Evolutionary conservation across 352 stramenopile species (phyloP).

Genomic region (Phytophthora megakarya): DNA sequence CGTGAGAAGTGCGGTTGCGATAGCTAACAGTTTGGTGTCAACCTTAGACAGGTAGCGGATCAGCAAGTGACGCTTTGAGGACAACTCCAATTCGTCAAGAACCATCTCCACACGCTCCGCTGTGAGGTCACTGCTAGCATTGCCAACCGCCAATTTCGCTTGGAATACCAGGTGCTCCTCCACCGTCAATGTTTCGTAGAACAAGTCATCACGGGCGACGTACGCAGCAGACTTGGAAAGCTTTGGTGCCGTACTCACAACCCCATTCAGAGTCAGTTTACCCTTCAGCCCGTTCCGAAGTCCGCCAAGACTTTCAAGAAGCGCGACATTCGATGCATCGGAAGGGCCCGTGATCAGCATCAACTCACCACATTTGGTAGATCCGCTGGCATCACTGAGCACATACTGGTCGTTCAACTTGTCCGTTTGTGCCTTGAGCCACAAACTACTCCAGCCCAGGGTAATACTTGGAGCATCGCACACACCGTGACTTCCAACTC

Average conservation of each 20-base stretch:
- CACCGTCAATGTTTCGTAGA: conserved; percentile 46
- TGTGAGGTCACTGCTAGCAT: conserved; percentile 10
- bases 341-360: conserved; percentile 41
- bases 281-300: conserved; percentile 27
- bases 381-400: conserved; percentile 38
- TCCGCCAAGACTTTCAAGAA: conserved; percentile 36
- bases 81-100: conserved; percentile 39
- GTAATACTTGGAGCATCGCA: conserved; percentile 30
- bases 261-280: conserved; percentile 36
- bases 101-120: conserved; percentile 31
- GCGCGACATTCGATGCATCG: conserved; percentile 24
- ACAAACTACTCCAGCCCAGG: conserved; percentile 40
- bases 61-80: conserved; percentile 28
- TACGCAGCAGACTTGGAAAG: conserved; percentile 17
- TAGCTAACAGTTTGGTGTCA: conserved; percentile 81
- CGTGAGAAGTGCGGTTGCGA: conserved; percentile 81
- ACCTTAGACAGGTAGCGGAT: conserved; percentile 35
- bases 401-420: conserved; percentile 14
- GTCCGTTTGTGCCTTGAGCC: conserved; percentile 17
- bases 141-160: conserved; percentile 23
- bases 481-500: conserved; percentile 4
- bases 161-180: conserved; percentile 44
- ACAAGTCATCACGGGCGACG: conserved; percentile 30
- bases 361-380: conserved; percentile 32
- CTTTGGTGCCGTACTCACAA: conserved; percentile 5